Base-by-base conservation (phyloP, 768 basidiomycete species). In the Xerocomellus amylosporus region DNA sequence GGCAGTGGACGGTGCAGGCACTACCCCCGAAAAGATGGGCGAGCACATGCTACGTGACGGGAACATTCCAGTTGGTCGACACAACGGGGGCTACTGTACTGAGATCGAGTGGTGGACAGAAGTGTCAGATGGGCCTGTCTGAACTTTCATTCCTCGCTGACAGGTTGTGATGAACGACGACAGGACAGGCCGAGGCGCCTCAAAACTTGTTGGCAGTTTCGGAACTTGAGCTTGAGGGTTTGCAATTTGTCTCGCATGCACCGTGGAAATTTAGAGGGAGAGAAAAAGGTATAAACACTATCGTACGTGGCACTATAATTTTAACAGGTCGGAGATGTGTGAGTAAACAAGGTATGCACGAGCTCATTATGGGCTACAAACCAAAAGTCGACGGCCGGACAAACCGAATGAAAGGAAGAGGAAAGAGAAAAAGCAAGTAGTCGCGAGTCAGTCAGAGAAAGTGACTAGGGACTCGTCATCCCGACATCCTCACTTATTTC, bases 401-500 rank as follows among this genome's bases (percentile, higher is more conserved):
- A 61, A 56, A 68, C 46, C 55, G 15, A 58, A 37, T 30, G 37
- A 45, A 52, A n/a, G 4, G 7, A 33, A 17, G 7, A 36, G 10
- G 10, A 28, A 45, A 13, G 15, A 50, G 33, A 34, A 40, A 51
- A 44, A 34, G 39, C 34, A 37, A 24, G 5, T 3, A 40, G 24
- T n/a, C 14, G n/a, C 48, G 5, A 44, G 45, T 44, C 37, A 44
- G 46, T 58, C 17, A 45, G 30, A 20, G 22, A 4, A 15, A 30
- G n/a, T 52, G 38, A 19, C 52, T 65, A 70, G 41, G 69, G 70
- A 56, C 64, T 68, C 26, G 64, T 47, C 68, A 70, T 70, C 19
- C 66, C 64, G 31, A 68, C 59, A 5, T 72, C 69, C 38, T 71
- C 65, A 37, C 68, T 72, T 3, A 72, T 40, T 53, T 70, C 58